phyloP scores from a whole-genome alignment of 2,329 filamentous ascomycete genomes.

The Lasiodiplodia gonubiensis region DNA sequence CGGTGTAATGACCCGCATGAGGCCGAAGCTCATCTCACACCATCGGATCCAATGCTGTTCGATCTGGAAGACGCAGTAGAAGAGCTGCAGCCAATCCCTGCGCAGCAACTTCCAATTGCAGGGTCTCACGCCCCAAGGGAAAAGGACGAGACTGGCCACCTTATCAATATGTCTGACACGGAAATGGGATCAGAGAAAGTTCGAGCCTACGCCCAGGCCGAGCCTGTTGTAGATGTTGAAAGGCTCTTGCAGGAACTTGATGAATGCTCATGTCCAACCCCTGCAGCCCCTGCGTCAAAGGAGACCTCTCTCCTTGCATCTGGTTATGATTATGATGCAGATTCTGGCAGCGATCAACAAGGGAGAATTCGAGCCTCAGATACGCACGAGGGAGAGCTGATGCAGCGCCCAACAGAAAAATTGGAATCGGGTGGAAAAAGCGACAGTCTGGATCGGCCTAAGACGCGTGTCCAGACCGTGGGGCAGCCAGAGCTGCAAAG shows the following conservation, averaged over 20 bases:
- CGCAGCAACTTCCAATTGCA: not conserved
- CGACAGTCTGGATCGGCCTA: constrained; percentile 9
- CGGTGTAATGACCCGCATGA: constrained; percentile 12
- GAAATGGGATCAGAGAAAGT: not conserved
- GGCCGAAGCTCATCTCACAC: constrained; percentile 26
- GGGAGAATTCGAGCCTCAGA: not conserved
- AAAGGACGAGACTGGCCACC: not conserved
- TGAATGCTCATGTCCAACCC: constrained; percentile 2
- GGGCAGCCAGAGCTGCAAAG: constrained; percentile 12
- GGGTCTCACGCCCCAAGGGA: not conserved
- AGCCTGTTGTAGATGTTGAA: constrained; percentile 16
- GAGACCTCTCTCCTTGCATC: not conserved
- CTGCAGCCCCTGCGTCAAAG: not conserved
- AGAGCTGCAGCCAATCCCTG: constrained; percentile 13
- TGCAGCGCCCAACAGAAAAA: constrained; percentile 8
- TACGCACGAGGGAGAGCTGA: not conserved
- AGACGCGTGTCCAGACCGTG: constrained; percentile 17
- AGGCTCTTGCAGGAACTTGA: constrained; percentile 25
- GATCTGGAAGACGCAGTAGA: constrained; percentile 31
- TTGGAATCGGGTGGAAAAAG: constrained; percentile 12
- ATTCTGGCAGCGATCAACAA: not conserved
- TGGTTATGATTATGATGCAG: not conserved
- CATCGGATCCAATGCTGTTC: constrained; percentile 46
- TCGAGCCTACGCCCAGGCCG: constrained; percentile 1
- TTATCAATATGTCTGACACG: constrained; percentile 13